phyloP scores from a whole-genome alignment of 139 green algal genomes.

The Astrephomene gubernaculifera region DNA sequence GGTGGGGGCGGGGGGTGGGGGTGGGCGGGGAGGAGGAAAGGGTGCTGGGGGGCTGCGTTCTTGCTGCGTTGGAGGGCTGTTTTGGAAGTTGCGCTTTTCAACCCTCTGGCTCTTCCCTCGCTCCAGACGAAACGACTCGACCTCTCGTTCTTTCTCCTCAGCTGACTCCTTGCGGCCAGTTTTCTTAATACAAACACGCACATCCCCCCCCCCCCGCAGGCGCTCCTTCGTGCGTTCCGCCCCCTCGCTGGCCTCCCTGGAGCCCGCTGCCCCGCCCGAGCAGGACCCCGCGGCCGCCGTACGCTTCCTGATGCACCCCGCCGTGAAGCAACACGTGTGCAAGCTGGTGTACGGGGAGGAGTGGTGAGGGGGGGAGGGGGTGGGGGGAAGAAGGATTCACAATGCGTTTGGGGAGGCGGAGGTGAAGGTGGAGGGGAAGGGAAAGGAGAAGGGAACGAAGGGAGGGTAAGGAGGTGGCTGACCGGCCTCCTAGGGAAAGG shows the following conservation, averaged over 20 bases:
- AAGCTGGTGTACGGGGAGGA: constrained; percentile 61
- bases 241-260: constrained; percentile 15
- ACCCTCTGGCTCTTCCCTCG: too few species aligned
- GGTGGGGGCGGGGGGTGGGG: neutral
- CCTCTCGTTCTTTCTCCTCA: too few species aligned
- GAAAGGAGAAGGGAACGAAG: too few species aligned
- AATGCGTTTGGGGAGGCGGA: too few species aligned
- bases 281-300: constrained; percentile 18
- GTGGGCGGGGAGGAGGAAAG: neutral
- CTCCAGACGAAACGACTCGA: too few species aligned
- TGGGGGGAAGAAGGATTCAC: too few species aligned
- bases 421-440: too few species aligned
- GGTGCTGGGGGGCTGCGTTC: neutral
- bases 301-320: constrained; percentile 57
- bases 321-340: constrained; percentile 61
- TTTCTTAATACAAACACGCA: too few species aligned
- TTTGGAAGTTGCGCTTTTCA: too few species aligned
- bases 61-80: neutral
- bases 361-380: constrained; percentile 30
- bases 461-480: too few species aligned
- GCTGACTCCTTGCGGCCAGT: too few species aligned
- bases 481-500: too few species aligned
- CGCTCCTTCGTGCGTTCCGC: neutral
- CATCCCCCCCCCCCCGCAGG: neutral
- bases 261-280: neutral